Evolutionary conservation across 2,329 filamentous ascomycete genomes (phyloP).

Genomic region (Phaeophleospora eucalypticola): DNA sequence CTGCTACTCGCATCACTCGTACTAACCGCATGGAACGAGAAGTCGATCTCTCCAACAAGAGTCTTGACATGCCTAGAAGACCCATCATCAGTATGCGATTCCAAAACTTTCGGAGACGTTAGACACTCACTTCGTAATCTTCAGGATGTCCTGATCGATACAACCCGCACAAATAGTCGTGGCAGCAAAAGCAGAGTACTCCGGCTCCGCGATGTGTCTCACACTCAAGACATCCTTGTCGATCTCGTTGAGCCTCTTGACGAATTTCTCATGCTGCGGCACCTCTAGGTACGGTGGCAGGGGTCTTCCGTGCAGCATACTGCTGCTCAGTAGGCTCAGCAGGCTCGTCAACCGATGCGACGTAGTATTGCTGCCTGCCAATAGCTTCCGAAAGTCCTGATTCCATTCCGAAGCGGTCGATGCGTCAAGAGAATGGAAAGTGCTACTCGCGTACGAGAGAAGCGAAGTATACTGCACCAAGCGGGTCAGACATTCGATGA

Average conservation of each 20-base stretch:
- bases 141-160: slow-evolving; percentile 63
- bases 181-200: slow-evolving; percentile 70
- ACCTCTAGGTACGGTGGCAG: slow-evolving; percentile 67
- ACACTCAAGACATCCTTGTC: slow-evolving; percentile 59
- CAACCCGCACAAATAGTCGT: slow-evolving; percentile 66
- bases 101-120: slow-evolving; percentile 49
- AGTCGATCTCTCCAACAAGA: slow-evolving; percentile 68
- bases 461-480: slow-evolving; percentile 65
- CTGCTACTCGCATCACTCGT: slow-evolving; percentile 20
- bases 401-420: slow-evolving; percentile 54
- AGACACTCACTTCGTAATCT: slow-evolving; percentile 48
- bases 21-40: slow-evolving; percentile 57
- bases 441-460: slow-evolving; percentile 59
- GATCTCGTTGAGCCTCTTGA: slow-evolving; percentile 53
- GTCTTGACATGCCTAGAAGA: slow-evolving; percentile 50
- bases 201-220: slow-evolving; percentile 56
- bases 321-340: slow-evolving; percentile 64
- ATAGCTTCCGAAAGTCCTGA: slow-evolving; percentile 54
- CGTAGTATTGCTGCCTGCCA: slow-evolving; percentile 55
- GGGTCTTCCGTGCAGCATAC: slow-evolving; percentile 61
- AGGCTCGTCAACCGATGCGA: slow-evolving; percentile 65
- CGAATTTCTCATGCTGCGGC: slow-evolving; percentile 58
- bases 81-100: slow-evolving; percentile 48
- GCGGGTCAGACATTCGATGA: slow-evolving; percentile 56
- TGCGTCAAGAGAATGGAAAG: slow-evolving; percentile 38